A percentile compares a stretch with the other conserved stretches of the same genome.
Conservation (phyloP, 2,329 filamentous ascomycete species). For the Trichoderma harzianum region DNA sequence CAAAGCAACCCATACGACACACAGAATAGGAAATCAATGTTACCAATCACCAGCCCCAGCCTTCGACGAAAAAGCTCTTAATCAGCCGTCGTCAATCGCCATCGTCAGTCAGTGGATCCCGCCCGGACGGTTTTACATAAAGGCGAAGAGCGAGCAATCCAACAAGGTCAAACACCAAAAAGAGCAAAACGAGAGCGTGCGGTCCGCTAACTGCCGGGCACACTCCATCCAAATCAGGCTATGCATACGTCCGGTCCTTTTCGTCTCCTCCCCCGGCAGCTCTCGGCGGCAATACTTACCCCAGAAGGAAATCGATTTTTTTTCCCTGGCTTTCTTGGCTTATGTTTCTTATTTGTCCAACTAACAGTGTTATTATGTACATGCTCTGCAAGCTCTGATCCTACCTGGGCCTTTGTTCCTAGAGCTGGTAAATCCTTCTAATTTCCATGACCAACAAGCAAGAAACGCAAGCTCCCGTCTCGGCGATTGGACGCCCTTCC, state of each 20-base stretch:
- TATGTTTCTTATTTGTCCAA: background rate
- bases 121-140: background rate
- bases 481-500: background rate
- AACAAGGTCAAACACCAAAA: background rate
- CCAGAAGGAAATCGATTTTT: background rate
- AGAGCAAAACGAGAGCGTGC: background rate
- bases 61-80: background rate
- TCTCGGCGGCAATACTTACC: background rate
- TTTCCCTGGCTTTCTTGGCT: background rate
- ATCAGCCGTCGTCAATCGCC: background rate
- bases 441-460: background rate
- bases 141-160: constrained; percentile 3
- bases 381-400: background rate
- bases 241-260: background rate
- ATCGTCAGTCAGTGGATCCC: background rate
- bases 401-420: background rate
- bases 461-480: background rate
- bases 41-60: background rate
- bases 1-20: background rate
- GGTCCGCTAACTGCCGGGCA: background rate
- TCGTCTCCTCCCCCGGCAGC: background rate
- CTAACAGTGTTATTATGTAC: background rate
- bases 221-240: background rate
- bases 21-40: background rate
- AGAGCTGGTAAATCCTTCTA: background rate